Evolutionary conservation across 179 eudicot genomes (phyloP).

Genomic region (Silene vulgaris): DNA sequence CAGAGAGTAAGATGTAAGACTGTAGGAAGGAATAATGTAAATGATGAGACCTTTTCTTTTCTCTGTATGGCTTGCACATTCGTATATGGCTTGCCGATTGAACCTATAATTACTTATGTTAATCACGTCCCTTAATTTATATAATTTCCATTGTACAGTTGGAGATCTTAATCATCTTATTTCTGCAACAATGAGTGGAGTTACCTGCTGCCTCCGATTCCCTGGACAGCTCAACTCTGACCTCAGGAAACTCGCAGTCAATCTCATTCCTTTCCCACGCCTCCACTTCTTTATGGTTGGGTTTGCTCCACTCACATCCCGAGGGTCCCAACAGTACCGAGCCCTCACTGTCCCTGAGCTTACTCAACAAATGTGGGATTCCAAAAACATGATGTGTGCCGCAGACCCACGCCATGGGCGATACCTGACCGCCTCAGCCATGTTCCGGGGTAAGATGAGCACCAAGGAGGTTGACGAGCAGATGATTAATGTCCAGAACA

Average conservation of each 20-base stretch:
- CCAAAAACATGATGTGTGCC: conserved; percentile 92
- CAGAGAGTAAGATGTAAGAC: too few relatives aligned
- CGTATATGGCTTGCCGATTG: neutral
- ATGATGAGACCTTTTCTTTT: neutral
- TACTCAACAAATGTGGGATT: conserved; percentile 90
- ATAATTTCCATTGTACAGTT: conserved; percentile 34
- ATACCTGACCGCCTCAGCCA: conserved; percentile 58
- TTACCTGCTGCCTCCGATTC: conserved; percentile 68
- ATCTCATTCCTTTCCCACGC: conserved; percentile 68
- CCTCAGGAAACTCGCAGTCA: conserved; percentile 62
- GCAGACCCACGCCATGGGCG: conserved; percentile 89
- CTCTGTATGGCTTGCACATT: too few relatives aligned
- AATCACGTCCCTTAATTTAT: neutral
- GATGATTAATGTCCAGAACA: conserved; percentile 48
- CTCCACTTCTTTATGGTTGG: conserved; percentile 94
- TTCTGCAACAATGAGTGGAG: conserved; percentile 74
- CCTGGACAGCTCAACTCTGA: conserved; percentile 73
- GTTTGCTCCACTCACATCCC: conserved; percentile 78
- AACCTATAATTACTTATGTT: neutral
- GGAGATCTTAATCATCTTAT: conserved; percentile 67
- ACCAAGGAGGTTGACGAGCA: conserved; percentile 71
- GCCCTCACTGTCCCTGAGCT: conserved; percentile 79
- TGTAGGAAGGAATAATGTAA: too few relatives aligned
- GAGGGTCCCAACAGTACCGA: conserved; percentile 79
- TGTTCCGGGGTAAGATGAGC: conserved; percentile 83